These are phyloP conservation scores for Cladosporium phlei DNA, from an alignment of 2,329 filamentous ascomycete species.

Conservation along the genomic window DNA sequence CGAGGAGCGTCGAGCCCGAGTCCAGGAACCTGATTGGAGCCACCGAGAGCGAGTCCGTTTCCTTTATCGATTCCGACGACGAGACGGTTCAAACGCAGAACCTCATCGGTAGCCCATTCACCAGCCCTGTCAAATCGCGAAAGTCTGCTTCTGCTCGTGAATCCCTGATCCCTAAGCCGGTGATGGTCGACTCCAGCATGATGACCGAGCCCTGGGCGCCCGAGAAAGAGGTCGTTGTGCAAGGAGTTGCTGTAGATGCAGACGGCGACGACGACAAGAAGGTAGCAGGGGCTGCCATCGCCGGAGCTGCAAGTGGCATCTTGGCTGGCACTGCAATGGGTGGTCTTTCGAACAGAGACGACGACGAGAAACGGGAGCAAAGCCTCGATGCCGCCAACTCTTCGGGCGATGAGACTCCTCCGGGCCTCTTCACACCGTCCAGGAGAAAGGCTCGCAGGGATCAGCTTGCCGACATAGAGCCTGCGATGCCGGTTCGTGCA, in stretches of 20 bases:
- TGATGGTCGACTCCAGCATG: conserved; percentile 56
- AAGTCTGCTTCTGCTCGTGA: conserved; percentile 14
- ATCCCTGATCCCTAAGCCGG: conserved; percentile 15
- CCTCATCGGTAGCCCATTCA: conserved; percentile 15
- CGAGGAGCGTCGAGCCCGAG: conserved; percentile 3
- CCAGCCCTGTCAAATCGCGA: conserved; percentile 12
- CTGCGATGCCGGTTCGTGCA: not conserved
- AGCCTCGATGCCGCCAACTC: conserved; percentile 1
- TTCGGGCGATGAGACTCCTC: conserved; percentile 2
- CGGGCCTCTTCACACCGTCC: not conserved
- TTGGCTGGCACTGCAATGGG: conserved; percentile 34
- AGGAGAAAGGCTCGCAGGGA: conserved; percentile 3
- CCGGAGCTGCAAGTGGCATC: conserved; percentile 29
- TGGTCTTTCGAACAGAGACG: conserved; percentile 17
- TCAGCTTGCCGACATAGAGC: not conserved
- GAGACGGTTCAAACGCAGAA: conserved; percentile 10
- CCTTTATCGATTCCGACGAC: conserved; percentile 16
- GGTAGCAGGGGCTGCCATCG: conserved; percentile 11
- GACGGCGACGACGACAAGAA: conserved; percentile 3
- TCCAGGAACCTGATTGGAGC: not conserved
- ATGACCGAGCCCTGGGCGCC: conserved; percentile 59
- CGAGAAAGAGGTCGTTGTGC: conserved; percentile 18
- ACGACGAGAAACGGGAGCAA: conserved; percentile 12
- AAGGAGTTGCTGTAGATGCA: not conserved
- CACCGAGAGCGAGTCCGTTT: conserved; percentile 17